A percentile compares a stretch with the other conserved stretches of the same genome.
phyloP scores from a whole-genome alignment of 257 asterid species.

The Apocynum venetum region DNA sequence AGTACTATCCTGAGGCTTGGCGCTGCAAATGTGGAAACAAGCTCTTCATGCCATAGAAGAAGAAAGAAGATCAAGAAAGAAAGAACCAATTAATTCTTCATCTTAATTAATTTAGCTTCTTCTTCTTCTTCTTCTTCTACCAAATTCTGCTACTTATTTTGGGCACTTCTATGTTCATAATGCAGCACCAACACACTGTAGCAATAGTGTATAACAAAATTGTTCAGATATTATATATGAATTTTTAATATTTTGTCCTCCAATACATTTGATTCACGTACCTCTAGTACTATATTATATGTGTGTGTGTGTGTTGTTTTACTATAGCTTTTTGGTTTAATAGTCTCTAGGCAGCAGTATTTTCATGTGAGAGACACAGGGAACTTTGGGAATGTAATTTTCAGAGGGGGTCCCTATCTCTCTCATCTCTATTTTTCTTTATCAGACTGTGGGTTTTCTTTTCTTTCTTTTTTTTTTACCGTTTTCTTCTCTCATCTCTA shows the following conservation, averaged over 20 bases:
- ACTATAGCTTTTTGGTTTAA: too few relatives aligned
- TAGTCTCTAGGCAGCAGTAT: constrained; percentile 6
- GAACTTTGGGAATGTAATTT: constrained; percentile 43
- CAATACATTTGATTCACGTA: not conserved
- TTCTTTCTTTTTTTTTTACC: not conserved
- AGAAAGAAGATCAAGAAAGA: not conserved
- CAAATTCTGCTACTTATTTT: not conserved
- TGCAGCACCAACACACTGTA: not conserved
- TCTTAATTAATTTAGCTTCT: not conserved
- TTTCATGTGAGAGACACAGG: constrained; percentile 20
- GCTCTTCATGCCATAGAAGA: constrained; percentile 60
- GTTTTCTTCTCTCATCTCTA: too few relatives aligned
- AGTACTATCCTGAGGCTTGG: constrained; percentile 94
- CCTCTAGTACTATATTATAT: too few relatives aligned
- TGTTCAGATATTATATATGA: constrained; percentile 14
- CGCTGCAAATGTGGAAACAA: constrained; percentile 81
- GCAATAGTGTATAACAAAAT: constrained; percentile 7
- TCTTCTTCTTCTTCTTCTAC: not conserved
- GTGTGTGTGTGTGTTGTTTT: too few relatives aligned
- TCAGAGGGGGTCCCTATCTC: constrained; percentile 23
- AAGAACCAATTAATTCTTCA: not conserved
- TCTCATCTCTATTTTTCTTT: constrained; percentile 11
- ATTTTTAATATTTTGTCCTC: not conserved
- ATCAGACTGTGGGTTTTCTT: not conserved
- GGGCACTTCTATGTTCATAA: not conserved